These are phyloP conservation scores for Candida fluviatilis DNA, from an alignment of 805 yeast species.

Conservation along the genomic window DNA sequence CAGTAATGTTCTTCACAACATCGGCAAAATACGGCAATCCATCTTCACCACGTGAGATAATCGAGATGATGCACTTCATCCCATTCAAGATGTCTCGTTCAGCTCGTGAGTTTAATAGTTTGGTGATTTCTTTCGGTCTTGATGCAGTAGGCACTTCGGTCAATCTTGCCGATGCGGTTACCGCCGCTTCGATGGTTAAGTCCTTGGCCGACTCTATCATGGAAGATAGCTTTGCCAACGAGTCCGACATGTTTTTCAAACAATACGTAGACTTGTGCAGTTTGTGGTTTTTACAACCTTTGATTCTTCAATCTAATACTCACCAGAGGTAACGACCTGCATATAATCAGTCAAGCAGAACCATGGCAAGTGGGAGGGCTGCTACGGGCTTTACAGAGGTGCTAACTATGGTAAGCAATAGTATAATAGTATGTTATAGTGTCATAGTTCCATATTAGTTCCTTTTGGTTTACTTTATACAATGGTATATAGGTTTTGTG, in stretches of 20 bases:
- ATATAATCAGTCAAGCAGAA: no score
- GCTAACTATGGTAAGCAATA: no score
- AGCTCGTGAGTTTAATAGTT: slow-evolving; percentile 60
- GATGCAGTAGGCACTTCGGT: slow-evolving; percentile 59
- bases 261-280: not conserved
- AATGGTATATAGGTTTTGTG: no score
- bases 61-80: slow-evolving; percentile 38
- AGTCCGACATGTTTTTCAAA: slow-evolving; percentile 31
- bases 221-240: slow-evolving; percentile 59
- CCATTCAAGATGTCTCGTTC: slow-evolving; percentile 49
- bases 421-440: no score
- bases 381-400: no score
- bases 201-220: slow-evolving; percentile 78
- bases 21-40: slow-evolving; percentile 63
- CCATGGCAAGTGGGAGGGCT: no score
- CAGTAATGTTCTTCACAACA: slow-evolving; percentile 82
- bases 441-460: no score
- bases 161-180: slow-evolving; percentile 63
- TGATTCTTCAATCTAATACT: not conserved
- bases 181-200: slow-evolving; percentile 78
- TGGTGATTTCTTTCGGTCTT: slow-evolving; percentile 62
- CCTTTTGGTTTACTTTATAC: no score
- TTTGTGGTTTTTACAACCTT: not conserved
- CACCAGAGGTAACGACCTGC: no score
- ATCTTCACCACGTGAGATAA: slow-evolving; percentile 38